Evolutionary conservation across 805 yeast genomes (phyloP), one percentile per base, ranked within the genome.

Genomic region (Metschnikowia picachoensis): DNA sequence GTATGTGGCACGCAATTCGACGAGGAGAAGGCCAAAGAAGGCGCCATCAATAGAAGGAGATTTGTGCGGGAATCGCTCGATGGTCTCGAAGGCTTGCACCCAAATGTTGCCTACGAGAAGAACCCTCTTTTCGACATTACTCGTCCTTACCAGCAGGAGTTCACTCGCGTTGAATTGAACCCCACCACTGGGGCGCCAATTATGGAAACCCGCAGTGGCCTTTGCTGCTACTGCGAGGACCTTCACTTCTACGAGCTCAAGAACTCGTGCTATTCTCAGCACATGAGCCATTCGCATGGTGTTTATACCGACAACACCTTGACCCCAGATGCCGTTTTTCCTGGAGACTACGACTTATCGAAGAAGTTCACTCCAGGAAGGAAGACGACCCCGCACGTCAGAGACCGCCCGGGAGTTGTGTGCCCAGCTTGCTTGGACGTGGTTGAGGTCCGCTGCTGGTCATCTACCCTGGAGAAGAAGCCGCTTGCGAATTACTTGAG

Each of bases 171-270:
- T n/a, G 53, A 55, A 32, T 37, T 46, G 39, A 37, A 49, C 37
- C 42, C 48, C 1, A 11, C 4, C 8, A 46, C 52, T 2, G 28
- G 38, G 5, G 35, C 27, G 13, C 50, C 44, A 13, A 31, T 35
- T n/a, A 46, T 46, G 48, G 52, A 49, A 29, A 61, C 72, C 2
- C 56, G 70, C 35, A 47, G 59, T 37, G 73, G 67, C 0, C 48
- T 69, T 20, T 69, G 74, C 55, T 65, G 71, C 2, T 69, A 59
- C 44, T 69, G 74, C 46, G 54, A 55, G 12, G 62, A 59, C 1
- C 14, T 61, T 5, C 41, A 43, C 35, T 68, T 69, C 49, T 61
- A 52, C 45, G 62, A 62, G 41, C 56, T 65, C 40, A 67, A 67
- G 47, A 64, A 60, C 16, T 63, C 70, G 3, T 55, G 62, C 28